Base-by-base conservation (phyloP, 2,329 filamentous ascomycete species). In the Colletotrichum theobromicola region DNA sequence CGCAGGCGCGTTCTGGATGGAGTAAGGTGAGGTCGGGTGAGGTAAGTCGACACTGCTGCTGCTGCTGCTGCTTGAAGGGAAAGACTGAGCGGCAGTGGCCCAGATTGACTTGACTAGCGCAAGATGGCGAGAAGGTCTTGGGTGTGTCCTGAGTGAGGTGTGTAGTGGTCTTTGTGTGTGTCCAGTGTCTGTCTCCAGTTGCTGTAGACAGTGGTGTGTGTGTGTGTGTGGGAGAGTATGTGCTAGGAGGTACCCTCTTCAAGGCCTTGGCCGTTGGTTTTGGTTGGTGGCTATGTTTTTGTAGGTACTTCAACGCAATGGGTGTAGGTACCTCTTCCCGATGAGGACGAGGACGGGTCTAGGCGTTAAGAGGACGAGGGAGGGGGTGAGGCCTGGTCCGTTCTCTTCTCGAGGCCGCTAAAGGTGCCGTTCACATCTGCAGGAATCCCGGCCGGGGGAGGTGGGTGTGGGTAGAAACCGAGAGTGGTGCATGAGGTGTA, bases 61-160 rank as follows among this genome's bases (percentile, higher is more conserved):
- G n/a, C n/a, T n/a, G n/a, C n/a, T n/a, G n/a, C n/a, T n/a, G n/a
- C n/a, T n/a, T n/a, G n/a, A n/a, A 32, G n/a, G n/a, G n/a, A 60
- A 60, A 34, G 57, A 32, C 28, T 32, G n/a, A 30, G 26, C 57
- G 18, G 57, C 26, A 61, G 55, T 42, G 60, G 66, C 34, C 42
- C 66, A 68, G 68, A 62, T 72, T 71, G 72, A 71, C 72, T 74
- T 72, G 72, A 74, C 67, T 74, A 74, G 72, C 72, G 68, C 68
- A 71, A 66, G 68, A 67, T 46, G 62, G 68, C 30, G n/a, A n/a
- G n/a, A n/a, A n/a, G n/a, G n/a, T n/a, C n/a, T n/a, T n/a, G n/a
- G n/a, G n/a, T n/a, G n/a, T n/a, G n/a, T n/a, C n/a, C n/a, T n/a
- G n/a, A n/a, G n/a, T 10, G 32, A 67, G 50, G 67, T 28, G 72